Base-by-base conservation (phyloP, 331 rosid species). In the Acacia concinna region DNA sequence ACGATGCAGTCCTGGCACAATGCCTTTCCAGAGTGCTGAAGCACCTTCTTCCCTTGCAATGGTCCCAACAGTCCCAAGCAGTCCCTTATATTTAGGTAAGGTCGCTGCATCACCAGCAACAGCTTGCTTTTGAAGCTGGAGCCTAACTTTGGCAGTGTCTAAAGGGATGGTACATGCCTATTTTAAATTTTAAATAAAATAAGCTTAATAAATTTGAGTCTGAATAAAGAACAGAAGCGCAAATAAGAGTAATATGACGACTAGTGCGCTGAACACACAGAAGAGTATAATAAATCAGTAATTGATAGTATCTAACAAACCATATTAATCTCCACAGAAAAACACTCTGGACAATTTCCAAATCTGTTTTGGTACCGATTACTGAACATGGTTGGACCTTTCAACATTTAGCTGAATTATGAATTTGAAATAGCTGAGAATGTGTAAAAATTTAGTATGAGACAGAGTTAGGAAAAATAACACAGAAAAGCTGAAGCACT, bases 131-230 rank as follows among this genome's bases (percentile, higher is more conserved):
- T 94, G 98, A 60, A 94, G 94, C 85, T 94, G 98, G 81, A 94
- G 98, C 95, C 98, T 89, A 78, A 94, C 98, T 88, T 94, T 91
- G 74, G 98, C 98, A 32, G 98, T 94, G 90, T 94, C 98, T 92
- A 94, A 79, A 35, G 98, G 98, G 83, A 94, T 94, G 56, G 97
- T 94, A 75, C 93, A 91, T 17, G 83, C 78, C 98, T 94, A 81
- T 78, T 82, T 83, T 86, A 56, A 52, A 10, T 56, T 23, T 56
- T n/a, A 8, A 79, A 73, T 62, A 44, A 71, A 56, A 86, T 31
- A 13, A 56, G 38, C 8, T 74, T 32, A 10, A 67, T 68, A 63
- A 49, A 67, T 6, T 32, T 21, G 75, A 68, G 59, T 21, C 32
- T 28, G 71, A 67, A 46, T 47, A 66, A 70, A 68, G 27, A 7